phyloP scores from a whole-genome alignment of 139 green algal species.

The Yamagishiella unicocca region DNA sequence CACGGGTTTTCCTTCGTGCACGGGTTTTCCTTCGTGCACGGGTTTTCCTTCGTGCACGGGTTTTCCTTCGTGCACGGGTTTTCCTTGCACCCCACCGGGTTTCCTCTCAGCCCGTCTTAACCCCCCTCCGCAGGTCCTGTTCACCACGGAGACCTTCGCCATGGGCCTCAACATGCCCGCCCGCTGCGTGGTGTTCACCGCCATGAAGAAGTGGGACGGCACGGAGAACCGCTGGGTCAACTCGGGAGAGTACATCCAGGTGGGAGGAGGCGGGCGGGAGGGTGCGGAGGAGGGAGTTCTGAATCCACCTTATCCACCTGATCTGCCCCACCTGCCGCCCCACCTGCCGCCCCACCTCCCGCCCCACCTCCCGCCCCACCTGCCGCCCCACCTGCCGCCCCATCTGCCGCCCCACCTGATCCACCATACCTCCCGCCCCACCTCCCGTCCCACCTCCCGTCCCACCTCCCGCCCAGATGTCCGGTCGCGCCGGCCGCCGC shows the following conservation, averaged over 20 bases:
- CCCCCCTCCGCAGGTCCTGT: conserved; percentile 74
- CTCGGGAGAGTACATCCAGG: conserved; percentile 78
- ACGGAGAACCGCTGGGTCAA: conserved; percentile 67
- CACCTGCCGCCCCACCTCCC: background rate
- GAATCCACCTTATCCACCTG: background rate
- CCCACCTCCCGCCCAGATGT: conserved; percentile 89
- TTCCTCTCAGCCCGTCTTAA: too few species aligned
- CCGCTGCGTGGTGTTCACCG: conserved; percentile 92
- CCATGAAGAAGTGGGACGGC: conserved; percentile 94
- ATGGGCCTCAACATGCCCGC: conserved; percentile 99
- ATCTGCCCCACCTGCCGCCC: background rate
- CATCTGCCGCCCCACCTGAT: too few species aligned
- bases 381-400: background rate
- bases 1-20: too few species aligned
- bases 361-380: background rate
- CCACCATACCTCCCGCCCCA: background rate
- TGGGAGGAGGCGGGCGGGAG: background rate
- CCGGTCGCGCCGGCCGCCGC: conserved; percentile 89
- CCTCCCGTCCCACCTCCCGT: background rate
- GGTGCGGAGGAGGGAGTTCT: background rate
- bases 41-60: too few species aligned
- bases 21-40: too few species aligned
- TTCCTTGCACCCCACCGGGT: too few species aligned
- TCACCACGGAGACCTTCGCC: conserved; percentile 96
- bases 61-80: too few species aligned